Conservation (phyloP, 495 filamentous ascomycete species). For the Hypoxylon cercidicola region DNA sequence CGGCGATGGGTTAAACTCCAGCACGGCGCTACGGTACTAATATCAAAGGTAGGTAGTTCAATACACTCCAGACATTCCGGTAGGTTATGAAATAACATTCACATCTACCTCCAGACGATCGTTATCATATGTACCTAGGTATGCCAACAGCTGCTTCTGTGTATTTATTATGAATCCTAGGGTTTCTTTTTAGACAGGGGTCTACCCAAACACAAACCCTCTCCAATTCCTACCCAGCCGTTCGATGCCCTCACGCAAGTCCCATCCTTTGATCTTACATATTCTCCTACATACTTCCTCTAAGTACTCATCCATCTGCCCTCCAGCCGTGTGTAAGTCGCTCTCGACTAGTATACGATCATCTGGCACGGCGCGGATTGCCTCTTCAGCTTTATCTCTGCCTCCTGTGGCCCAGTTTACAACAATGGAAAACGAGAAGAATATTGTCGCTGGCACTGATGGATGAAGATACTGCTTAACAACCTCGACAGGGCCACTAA, state of each 20-base stretch:
- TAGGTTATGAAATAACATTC: no score
- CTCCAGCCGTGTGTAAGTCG: constrained; percentile 87
- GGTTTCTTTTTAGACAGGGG: neutral
- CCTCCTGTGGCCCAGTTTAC: constrained; percentile 76
- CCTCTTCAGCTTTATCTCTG: constrained; percentile 62
- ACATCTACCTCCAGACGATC: neutral
- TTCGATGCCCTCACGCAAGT: constrained; percentile 73
- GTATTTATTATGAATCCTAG: neutral
- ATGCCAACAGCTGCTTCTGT: neutral
- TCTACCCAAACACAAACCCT: constrained; percentile 76
- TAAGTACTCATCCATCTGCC: constrained; percentile 79
- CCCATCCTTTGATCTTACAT: constrained; percentile 83
- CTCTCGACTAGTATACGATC: constrained; percentile 87
- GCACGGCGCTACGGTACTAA: no score
- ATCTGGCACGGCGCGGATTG: constrained; percentile 79
- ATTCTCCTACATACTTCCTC: constrained; percentile 78
- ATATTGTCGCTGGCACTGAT: constrained; percentile 79
- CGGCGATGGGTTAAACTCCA: neutral
- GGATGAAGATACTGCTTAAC: constrained; percentile 81
- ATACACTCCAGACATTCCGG: no score
- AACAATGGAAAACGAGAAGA: constrained; percentile 85
- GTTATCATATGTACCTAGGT: neutral
- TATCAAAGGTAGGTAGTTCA: no score
- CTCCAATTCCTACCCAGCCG: constrained; percentile 81
- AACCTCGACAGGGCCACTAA: constrained; percentile 80